These are phyloP conservation scores for Schizochytrium sp. DNA, from an alignment of 108 stramenopile genomes.

Conservation along the genomic window DNA sequence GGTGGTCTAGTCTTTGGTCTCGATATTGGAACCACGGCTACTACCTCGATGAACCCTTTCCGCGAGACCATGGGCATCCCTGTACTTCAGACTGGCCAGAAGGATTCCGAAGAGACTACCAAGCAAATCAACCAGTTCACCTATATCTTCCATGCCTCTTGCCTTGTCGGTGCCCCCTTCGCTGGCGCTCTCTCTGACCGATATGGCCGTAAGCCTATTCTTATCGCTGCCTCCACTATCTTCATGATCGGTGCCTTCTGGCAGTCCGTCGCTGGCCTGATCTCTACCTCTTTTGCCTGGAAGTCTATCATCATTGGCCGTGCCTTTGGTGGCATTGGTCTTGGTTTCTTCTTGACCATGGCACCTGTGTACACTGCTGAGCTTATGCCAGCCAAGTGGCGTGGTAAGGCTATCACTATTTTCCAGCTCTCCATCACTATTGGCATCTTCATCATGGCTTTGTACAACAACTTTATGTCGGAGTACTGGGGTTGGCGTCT, in stretches of 20 bases:
- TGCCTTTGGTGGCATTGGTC: conserved; percentile 3
- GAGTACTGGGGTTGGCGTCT: conserved; percentile 37
- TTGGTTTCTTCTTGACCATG: conserved; percentile 44
- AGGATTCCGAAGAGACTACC: conserved; percentile 21
- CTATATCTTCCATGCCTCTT: not conserved
- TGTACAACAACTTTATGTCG: not conserved
- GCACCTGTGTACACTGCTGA: conserved; percentile 50
- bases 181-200: not conserved
- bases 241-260: conserved; percentile 9
- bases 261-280: conserved; percentile 19
- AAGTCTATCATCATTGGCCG: conserved; percentile 32
- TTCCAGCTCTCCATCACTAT: conserved; percentile 58
- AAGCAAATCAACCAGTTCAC: conserved; percentile 21
- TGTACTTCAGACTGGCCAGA: not conserved
- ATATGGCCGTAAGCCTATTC: not conserved
- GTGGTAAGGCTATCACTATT: conserved; percentile 9
- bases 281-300: not conserved
- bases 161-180: conserved; percentile 26
- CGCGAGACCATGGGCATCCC: conserved; percentile 15
- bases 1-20: conserved; percentile 17
- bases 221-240: not conserved
- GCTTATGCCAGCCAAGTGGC: conserved; percentile 16
- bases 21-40: conserved; percentile 34
- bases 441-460: conserved; percentile 51
- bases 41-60: not conserved